A percentile compares a stretch with the other conserved stretches of the same genome.
These are phyloP conservation scores for Chytriomyces sp. DNA, from an alignment of 192 early-diverging fungal genomes.

Conservation along the genomic window DNA sequence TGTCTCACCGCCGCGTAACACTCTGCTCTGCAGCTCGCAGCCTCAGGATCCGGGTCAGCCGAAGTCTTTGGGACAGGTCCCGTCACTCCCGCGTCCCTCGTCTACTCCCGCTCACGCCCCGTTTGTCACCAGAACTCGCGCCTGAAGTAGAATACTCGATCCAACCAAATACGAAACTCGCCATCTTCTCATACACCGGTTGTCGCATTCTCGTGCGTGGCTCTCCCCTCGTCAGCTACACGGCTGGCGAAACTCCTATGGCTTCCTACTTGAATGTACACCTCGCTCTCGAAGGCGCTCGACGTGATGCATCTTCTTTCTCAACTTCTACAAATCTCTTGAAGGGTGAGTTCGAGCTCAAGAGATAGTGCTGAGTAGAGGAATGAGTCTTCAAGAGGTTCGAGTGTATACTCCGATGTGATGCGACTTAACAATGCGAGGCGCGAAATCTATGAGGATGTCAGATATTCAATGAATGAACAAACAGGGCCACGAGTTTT, in stretches of 20 bases:
- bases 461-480: too few species aligned
- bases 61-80: constrained; percentile 86
- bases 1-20: background rate
- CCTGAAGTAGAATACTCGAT: constrained; percentile 68
- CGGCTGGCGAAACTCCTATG: constrained; percentile 96
- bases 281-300: constrained; percentile 78
- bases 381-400: too few species aligned
- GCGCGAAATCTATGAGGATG: too few species aligned
- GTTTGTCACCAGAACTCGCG: constrained; percentile 68
- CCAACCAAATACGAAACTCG: constrained; percentile 82
- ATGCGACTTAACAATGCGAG: too few species aligned
- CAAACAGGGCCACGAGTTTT: constrained; percentile 51
- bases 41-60: constrained; percentile 61
- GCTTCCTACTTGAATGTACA: constrained; percentile 84
- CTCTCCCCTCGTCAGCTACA: background rate
- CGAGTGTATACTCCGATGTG: too few species aligned
- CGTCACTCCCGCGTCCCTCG: background rate
- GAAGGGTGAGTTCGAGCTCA: too few species aligned
- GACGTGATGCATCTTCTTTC: constrained; percentile 33
- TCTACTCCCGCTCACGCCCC: background rate
- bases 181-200: constrained; percentile 91
- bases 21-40: constrained; percentile 49
- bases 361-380: too few species aligned
- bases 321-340: constrained; percentile 10
- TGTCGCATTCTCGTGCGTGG: constrained; percentile 65